Conservation (phyloP, 345 rosid species). For the Combretum micranthum region DNA sequence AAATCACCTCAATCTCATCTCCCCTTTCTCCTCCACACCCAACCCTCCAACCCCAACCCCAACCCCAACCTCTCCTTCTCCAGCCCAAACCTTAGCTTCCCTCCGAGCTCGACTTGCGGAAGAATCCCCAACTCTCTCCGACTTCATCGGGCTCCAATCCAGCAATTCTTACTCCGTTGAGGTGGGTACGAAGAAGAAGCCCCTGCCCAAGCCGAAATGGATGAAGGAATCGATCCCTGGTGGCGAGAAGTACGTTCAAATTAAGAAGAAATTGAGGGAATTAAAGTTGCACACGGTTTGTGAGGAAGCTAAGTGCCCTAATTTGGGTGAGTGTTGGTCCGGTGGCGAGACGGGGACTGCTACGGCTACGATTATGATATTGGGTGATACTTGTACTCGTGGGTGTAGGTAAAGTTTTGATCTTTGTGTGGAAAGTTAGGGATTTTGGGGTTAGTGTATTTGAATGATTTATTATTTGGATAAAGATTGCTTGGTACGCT, state of each 20-base stretch:
- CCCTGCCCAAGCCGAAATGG: constrained; percentile 95
- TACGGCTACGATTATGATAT: constrained; percentile 94
- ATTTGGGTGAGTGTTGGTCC: constrained; percentile 96
- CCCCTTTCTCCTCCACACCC: constrained; percentile 34
- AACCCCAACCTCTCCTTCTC: background rate
- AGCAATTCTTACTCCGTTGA: constrained; percentile 62
- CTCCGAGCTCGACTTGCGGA: constrained; percentile 79
- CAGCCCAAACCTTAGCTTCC: constrained; percentile 47
- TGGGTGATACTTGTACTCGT: constrained; percentile 94
- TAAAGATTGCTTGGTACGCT: no score
- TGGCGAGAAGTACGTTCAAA: constrained; percentile 90
- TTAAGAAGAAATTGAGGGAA: constrained; percentile 85
- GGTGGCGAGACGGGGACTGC: constrained; percentile 98
- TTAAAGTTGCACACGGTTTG: constrained; percentile 94
- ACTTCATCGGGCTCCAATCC: constrained; percentile 44
- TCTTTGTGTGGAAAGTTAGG: no score
- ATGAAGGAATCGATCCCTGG: constrained; percentile 90
- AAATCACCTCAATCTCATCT: constrained; percentile 15
- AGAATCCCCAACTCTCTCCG: constrained; percentile 59
- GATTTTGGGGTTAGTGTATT: no score
- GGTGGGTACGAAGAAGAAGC: constrained; percentile 90
- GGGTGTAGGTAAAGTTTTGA: constrained; percentile 63
- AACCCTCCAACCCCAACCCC: constrained; percentile 15
- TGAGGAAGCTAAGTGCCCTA: constrained; percentile 95
- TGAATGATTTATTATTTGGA: no score